Base-by-base conservation (phyloP, 129 eudicot genomes). In the Solidago caesia region DNA sequence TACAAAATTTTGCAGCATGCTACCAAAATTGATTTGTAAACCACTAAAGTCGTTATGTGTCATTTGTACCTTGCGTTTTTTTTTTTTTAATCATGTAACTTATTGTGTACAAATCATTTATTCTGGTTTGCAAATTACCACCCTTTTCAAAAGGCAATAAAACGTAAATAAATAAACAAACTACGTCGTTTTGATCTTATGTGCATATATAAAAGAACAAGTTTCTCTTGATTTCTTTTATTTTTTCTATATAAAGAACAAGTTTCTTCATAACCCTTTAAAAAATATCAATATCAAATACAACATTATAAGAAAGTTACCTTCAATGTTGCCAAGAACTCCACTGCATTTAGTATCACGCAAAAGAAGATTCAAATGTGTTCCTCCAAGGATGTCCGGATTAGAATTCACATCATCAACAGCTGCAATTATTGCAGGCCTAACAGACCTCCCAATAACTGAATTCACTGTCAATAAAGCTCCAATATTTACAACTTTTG, bases 341-440 rank as follows among this genome's bases (percentile, higher is more conserved):
- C 93, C 97, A 71, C 97, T 92, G 89, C 98, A 92, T 77, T 92
- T 92, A 5, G 98, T 92, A 48, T 92, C 98, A 75, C 83, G 92
- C 58, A 81, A 43, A 63, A 92, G 72, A 14, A 92, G 83, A 42
- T 85, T 86, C 79, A 92, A 79, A 26, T 72, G 84, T 12, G 86
- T 84, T 44, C 83, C 92, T 8, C 74, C 76, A 45, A 92, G 87
- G 80, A 92, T 66, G 58, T 44, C 73, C 12, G 87, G 29, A 83
- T 92, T 81, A 33, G 87, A 73, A 58, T 92, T 92, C 3, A 93
- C 90, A 78, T 90, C 92, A 84, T 88, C 89, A 83, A 93, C 53
- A 48, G 98, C 98, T 70, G 97, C 91, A 6, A 44, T n/a, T 67
- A 93, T 70, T 56, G 97, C 97, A 12, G 98, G 98, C 75, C 68